These are phyloP conservation scores for Petunia axillaris DNA, from an alignment of 257 asterid genomes.

Conservation along the genomic window DNA sequence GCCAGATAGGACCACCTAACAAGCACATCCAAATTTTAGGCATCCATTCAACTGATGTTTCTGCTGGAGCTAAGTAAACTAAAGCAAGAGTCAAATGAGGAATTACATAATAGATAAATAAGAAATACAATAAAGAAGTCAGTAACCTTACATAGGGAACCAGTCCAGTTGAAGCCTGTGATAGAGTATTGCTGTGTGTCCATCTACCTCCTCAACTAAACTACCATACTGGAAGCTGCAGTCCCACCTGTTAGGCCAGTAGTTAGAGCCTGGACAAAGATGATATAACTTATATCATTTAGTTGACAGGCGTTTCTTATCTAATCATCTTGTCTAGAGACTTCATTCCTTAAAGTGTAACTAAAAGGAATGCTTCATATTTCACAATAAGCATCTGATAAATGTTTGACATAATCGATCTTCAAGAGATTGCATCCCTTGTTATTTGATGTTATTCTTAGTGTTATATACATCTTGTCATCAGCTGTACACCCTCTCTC, in stretches of 20 bases:
- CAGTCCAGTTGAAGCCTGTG: conserved; percentile 97
- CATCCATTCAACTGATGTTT: background rate
- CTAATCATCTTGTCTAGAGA: background rate
- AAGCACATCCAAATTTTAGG: background rate
- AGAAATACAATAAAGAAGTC: conserved; percentile 27
- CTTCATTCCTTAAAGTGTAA: background rate
- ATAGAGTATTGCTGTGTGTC: conserved; percentile 96
- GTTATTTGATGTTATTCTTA: too few relatives aligned
- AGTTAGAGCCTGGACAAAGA: conserved; percentile 24
- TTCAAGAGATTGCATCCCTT: background rate
- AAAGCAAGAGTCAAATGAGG: conserved; percentile 4
- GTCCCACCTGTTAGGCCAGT: conserved; percentile 74
- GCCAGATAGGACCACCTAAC: background rate
- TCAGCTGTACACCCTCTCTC: background rate
- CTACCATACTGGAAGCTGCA: conserved; percentile 93
- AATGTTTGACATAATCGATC: background rate
- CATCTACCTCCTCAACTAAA: conserved; percentile 99
- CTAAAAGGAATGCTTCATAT: conserved; percentile 18
- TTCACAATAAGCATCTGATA: conserved; percentile 7
- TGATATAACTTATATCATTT: background rate
- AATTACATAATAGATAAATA: background rate
- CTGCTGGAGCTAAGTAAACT: conserved; percentile 9
- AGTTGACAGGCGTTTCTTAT: background rate
- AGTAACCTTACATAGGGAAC: conserved; percentile 75
- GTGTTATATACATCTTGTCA: background rate